Evolutionary conservation across 305 asterid species (phyloP).

Genomic region (Fraxinus nigra): DNA sequence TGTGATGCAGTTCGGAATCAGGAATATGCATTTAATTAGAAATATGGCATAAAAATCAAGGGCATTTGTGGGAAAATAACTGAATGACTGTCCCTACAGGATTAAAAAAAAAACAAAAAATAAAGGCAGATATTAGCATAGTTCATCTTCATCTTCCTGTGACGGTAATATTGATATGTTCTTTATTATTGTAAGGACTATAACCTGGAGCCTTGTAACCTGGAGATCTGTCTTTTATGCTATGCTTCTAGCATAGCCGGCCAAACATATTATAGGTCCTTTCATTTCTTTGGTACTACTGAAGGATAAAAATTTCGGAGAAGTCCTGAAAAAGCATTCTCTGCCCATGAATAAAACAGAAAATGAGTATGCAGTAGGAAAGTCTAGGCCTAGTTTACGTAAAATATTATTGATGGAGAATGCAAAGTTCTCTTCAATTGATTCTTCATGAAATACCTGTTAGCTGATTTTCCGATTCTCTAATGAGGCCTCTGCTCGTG

Average conservation of each 20-base stretch:
- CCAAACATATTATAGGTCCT: constrained; percentile 19
- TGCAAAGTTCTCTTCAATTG: neutral
- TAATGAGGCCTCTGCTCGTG: constrained; percentile 18
- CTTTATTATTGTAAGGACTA: neutral
- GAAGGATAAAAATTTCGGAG: constrained; percentile 38
- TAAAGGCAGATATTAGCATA: neutral
- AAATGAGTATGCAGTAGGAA: neutral
- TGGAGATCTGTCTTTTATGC: constrained; percentile 1
- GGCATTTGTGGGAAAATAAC: neutral
- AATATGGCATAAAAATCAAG: neutral
- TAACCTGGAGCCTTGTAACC: neutral
- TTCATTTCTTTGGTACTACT: constrained; percentile 46
- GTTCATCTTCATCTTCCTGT: neutral
- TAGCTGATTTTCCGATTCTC: constrained; percentile 22
- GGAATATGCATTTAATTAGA: neutral
- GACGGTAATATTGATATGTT: neutral
- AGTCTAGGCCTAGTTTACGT: neutral
- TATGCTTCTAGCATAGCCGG: neutral
- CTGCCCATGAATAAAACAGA: constrained; percentile 25
- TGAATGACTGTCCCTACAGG: neutral
- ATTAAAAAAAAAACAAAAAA: neutral
- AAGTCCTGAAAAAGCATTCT: constrained; percentile 32
- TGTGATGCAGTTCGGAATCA: neutral
- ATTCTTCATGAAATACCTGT: constrained; percentile 30
- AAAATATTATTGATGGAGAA: neutral